Base-by-base conservation (phyloP, 352 stramenopile genomes). In the Achlya hypogyna region DNA sequence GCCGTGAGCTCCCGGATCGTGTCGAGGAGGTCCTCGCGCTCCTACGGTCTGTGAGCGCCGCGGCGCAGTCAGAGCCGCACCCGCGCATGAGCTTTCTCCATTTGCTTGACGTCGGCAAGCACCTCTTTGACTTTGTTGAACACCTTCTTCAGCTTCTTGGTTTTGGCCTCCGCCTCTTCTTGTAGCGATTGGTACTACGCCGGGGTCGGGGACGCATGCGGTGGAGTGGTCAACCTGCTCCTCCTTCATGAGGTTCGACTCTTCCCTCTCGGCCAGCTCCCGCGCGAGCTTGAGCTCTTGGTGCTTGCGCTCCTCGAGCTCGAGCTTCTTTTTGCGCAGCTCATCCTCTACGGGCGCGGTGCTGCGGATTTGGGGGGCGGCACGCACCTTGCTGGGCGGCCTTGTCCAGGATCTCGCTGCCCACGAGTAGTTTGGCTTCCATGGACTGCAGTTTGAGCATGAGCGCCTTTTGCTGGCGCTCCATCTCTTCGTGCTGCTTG, bases 81-180 rank as follows among this genome's bases (percentile, higher is more conserved):
- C 3, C 81, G 81, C 20, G 72, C 72, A 60, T 98, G 96, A 31
- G 96, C 91, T 56, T 95, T 89, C 71, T 98, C 87, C 64, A 98
- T 85, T 72, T 98, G 93, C 63, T 96, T 91, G 51, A 98, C 86
- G 59, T 99, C 96, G 5, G 72, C 72, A 56, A 97, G 81, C 6
- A 86, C 87, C 40, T 93, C 84, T 62, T 98, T 96, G 53, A 97
- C 81, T 62, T 91, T 89, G 5, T 73, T 78, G 60, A 89, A 98
- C 20, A 98, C 78, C 68, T 98, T 98, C 66, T 98, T 97, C 34
- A 99, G 81, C 72, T 99, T 98, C 10, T 91, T 92, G 0, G 95
- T 97, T 72, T 98, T 98, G 1, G 85, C 91, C 51, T 98, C 86
- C 5, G 96, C 92, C 70, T 98, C 93, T 69, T 98, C 95, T 54